phyloP scores from a whole-genome alignment of 768 basidiomycete genomes.

The Auricularia auricula-judae region DNA sequence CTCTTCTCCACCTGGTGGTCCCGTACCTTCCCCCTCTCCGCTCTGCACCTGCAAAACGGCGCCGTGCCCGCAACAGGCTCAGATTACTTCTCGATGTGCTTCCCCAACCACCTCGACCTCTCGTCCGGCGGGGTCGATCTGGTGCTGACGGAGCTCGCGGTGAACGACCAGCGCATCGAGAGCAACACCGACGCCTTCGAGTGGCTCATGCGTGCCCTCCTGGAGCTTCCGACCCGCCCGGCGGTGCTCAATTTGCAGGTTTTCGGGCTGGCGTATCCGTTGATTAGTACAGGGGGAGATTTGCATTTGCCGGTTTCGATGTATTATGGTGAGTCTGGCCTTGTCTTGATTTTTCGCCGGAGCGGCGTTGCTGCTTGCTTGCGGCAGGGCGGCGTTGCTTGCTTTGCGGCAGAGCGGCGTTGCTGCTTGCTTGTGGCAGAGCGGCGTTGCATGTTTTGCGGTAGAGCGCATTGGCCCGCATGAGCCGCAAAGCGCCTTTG shows the following conservation, averaged over 20 bases:
- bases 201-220: constrained; percentile 7
- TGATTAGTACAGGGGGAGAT: constrained; percentile 8
- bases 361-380: too few species aligned
- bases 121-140: constrained; percentile 3
- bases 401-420: too few species aligned
- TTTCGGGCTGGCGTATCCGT: constrained; percentile 4
- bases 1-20: constrained; percentile 1
- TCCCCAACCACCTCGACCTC: constrained; percentile 5
- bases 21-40: constrained; percentile 2
- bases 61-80: not conserved
- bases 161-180: constrained; percentile 7
- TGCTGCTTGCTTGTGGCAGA: too few species aligned
- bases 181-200: constrained; percentile 7
- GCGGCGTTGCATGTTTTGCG: too few species aligned
- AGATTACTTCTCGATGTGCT: too few species aligned
- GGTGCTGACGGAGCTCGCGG: constrained; percentile 5
- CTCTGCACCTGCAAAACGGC: constrained; percentile 6
- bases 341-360: too few species aligned
- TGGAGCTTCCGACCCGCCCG: constrained; percentile 4
- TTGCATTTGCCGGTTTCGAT: constrained; percentile 5
- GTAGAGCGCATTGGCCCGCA: too few species aligned
- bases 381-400: too few species aligned
- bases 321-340: constrained; percentile 2
- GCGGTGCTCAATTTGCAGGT: constrained; percentile 8
- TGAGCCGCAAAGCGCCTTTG: too few species aligned